Conservation (phyloP, 768 basidiomycete genomes). For the Leccinum broughii region DNA sequence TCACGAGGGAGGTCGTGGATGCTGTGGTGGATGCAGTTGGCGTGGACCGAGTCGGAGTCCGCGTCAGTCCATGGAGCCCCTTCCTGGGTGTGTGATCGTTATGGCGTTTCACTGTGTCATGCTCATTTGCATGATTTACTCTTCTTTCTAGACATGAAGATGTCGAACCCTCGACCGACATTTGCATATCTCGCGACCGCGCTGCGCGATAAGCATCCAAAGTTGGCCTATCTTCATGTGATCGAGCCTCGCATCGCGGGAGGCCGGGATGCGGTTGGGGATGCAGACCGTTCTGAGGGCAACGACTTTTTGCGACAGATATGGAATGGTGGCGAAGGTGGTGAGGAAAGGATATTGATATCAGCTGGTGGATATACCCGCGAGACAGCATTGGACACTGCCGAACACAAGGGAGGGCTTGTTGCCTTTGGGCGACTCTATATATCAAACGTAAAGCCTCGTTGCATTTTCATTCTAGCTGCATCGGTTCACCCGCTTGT, state of each 20-base stretch:
- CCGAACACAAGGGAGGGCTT: neutral
- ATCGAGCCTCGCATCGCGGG: neutral
- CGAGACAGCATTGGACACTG: neutral
- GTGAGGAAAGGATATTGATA: neutral
- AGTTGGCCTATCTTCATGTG: neutral
- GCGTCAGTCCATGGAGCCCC: slow-evolving; percentile 55
- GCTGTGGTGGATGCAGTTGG: slow-evolving; percentile 48
- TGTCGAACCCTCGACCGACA: too few species aligned
- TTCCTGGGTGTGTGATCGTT: slow-evolving; percentile 35
- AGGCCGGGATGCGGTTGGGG: neutral
- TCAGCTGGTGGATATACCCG: neutral
- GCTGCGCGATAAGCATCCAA: neutral
- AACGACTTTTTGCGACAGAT: slow-evolving; percentile 37
- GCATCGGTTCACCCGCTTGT: neutral
- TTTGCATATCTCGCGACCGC: neutral
- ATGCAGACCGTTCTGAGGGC: neutral
- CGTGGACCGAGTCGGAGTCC: slow-evolving; percentile 48
- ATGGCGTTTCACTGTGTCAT: neutral
- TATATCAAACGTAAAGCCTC: neutral
- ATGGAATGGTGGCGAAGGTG: slow-evolving; percentile 36
- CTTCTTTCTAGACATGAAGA: neutral
- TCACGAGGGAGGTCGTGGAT: slow-evolving; percentile 43
- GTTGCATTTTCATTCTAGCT: neutral
- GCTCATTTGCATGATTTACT: neutral
- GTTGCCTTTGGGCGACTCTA: neutral